Base-by-base conservation (phyloP, 257 asterid genomes). In the Scutellaria galericulata region DNA sequence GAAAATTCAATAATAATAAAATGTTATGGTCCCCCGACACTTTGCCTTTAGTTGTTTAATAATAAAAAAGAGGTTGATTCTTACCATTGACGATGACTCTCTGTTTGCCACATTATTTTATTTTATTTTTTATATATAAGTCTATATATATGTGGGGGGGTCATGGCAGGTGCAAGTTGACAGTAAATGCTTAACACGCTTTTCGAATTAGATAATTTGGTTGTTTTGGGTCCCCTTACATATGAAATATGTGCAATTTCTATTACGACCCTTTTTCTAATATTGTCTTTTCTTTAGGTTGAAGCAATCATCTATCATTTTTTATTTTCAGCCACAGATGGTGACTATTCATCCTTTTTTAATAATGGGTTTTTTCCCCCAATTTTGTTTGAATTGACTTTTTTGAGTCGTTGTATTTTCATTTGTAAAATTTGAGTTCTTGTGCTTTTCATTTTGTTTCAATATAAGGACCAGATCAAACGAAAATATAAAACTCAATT, bases 201-300 rank as follows among this genome's bases (percentile, higher is more conserved):
- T 46, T 71, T 51, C 22, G 11, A 71, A 60, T 37, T 54, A 52
- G 56, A 47, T 67, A 9, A 51, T 73, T 62, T 52, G 14, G 45
- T 70, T 22, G 8, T 73, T 57, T 70, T 70, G 66, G 68, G 62
- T 6, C 66, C 68, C 48, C 0, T 57, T 57, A 5, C 45, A 5
- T 65, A 39, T 35, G 74, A 70, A 74, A 79, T 75, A 57, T 18
- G 63, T 68, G 68, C 56, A 65, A 72, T 75, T 64, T 76, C 79
- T 67, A 68, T 67, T 6, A 31, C 66, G 71, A 7, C 24, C 71
- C 68, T 63, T 75, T 64, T 78, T 63, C 78, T 75, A 67, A 52
- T 72, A 78, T 72, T 75, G 77, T 82, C 71, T 68, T 75, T 82
- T 75, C 76, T 75, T 75, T 75, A 37, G 65, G 42, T 41, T 22